phyloP scores from a whole-genome alignment of 139 green algal genomes.

The Asterochloris sp. region DNA sequence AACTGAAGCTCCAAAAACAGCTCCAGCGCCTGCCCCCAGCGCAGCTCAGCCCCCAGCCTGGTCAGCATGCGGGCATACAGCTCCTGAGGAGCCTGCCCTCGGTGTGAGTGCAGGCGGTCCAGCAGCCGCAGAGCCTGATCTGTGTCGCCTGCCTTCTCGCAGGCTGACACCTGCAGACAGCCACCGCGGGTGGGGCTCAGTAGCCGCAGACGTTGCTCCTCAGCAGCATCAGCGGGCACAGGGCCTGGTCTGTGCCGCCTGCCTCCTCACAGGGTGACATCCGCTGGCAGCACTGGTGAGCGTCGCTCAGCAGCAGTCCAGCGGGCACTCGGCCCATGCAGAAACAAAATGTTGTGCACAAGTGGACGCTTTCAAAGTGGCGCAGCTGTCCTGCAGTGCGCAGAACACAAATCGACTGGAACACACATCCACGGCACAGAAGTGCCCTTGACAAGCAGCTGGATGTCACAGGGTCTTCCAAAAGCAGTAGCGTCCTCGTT shows the following conservation, averaged over 20 bases:
- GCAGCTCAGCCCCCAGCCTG: constrained; percentile 8
- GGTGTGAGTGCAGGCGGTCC: constrained; percentile 32
- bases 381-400: too few relatives aligned
- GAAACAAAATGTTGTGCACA: too few relatives aligned
- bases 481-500: too few relatives aligned
- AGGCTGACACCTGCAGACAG: constrained; percentile 34
- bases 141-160: constrained; percentile 30
- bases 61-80: constrained; percentile 39
- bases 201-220: not conserved
- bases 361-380: too few relatives aligned
- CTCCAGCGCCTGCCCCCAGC: constrained; percentile 39
- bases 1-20: constrained; percentile 49
- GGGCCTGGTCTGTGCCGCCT: constrained; percentile 18
- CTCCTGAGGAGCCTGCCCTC: constrained; percentile 21
- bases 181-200: not conserved
- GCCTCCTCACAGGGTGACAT: constrained; percentile 42
- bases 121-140: constrained; percentile 30
- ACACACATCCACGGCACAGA: too few relatives aligned
- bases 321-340: too few relatives aligned
- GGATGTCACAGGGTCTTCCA: too few relatives aligned
- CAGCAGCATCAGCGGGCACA: constrained; percentile 34
- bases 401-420: too few relatives aligned
- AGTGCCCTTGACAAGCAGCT: too few relatives aligned
- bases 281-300: not conserved
- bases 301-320: not conserved